Base-by-base conservation (phyloP, 2,329 filamentous ascomycete genomes). In the Phialophora chinensis region DNA sequence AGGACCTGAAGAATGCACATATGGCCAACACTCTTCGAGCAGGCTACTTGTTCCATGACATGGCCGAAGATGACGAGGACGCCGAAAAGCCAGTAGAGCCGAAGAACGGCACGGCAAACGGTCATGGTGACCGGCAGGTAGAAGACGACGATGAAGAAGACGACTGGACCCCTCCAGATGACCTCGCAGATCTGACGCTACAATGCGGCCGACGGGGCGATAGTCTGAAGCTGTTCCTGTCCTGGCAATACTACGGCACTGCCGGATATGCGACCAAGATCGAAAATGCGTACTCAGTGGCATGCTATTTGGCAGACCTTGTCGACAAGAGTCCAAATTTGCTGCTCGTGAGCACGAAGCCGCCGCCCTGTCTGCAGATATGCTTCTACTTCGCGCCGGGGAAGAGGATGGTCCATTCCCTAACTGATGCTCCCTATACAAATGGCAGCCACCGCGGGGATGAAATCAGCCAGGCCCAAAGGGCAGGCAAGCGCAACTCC, bases 201-300 rank as follows among this genome's bases (percentile, higher is more conserved):
- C 95, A 98, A 79, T 98, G 95, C 77, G 95, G 95, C 3, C 88
- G 95, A 0, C 86, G 91, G 35, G 93, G 89, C 14, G 95, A 98
- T 79, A 87, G 86, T 38, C 83, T 98, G 58, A 99, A 98, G 80
- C 83, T 98, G 52, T 94, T 92, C 27, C 84, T 98, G 4, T 86
- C 89, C 2, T 97, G 95, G 91, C 87, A 92, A 60, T 97, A 96
- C 82, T 92, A 97, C 78, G 95, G 95, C 29, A 84, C 86, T 0
- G 76, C 82, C 2, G 92, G 94, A 1, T 95, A 96, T 76, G 86
- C 85, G 71, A 72, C 77, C 11, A 88, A 90, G 74, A 85, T 93
- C 60, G 89, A 94, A 72, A 79, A 84, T 35, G 93, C 91, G 0
- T 96, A 94, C 74, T 84, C 83, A 10, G 84, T 87, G 67, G 93